phyloP scores from a whole-genome alignment of 192 early-diverging fungal species.

The Rhizophagus sp. region DNA sequence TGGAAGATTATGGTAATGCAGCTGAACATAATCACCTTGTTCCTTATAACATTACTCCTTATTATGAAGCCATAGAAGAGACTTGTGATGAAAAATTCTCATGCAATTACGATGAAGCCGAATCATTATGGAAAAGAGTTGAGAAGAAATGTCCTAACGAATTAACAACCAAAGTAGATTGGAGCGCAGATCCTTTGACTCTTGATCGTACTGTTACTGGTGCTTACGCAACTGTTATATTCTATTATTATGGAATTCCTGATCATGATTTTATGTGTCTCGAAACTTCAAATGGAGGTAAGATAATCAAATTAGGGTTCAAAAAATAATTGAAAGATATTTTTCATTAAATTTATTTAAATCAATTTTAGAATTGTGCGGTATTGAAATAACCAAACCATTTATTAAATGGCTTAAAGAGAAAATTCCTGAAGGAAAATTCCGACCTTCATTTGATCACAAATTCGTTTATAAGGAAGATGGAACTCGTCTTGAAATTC shows the following conservation, averaged over 20 bases:
- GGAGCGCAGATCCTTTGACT: background rate
- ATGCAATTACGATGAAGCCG: background rate
- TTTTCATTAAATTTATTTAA: background rate
- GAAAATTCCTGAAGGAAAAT: background rate
- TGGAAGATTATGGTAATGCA: background rate
- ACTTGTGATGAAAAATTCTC: background rate
- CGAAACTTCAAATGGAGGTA: background rate
- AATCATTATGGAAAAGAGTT: background rate
- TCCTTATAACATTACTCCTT: background rate
- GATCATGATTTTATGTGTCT: background rate
- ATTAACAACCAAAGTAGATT: background rate
- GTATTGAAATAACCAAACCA: background rate
- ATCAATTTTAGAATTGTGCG: background rate
- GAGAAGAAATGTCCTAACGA: background rate
- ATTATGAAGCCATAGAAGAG: background rate
- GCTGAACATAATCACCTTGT: background rate
- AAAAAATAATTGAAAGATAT: too few relatives aligned
- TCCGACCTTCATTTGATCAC: background rate
- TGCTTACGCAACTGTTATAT: background rate
- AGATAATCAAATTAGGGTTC: background rate
- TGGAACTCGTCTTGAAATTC: background rate
- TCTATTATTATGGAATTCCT: background rate
- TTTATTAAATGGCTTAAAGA: background rate
- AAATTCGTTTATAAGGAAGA: background rate
- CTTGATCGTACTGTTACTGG: background rate